These are phyloP conservation scores for Entomortierella lignicola DNA, from an alignment of 192 early-diverging fungal species.

Conservation along the genomic window DNA sequence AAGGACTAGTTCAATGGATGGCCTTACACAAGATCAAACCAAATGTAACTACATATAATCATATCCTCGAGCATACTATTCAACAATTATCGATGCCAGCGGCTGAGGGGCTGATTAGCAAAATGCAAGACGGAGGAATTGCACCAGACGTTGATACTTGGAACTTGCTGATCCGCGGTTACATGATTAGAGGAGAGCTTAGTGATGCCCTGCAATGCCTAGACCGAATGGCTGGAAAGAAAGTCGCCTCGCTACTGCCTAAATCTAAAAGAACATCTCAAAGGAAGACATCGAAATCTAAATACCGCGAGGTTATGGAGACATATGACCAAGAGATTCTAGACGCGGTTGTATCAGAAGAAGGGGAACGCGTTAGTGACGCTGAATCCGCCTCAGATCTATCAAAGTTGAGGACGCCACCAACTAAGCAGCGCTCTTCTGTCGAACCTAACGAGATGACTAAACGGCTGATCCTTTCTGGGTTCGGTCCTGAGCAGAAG, in stretches of 20 bases:
- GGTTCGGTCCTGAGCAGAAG: conserved; percentile 38
- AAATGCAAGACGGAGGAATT: conserved; percentile 29
- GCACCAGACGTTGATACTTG: conserved; percentile 28
- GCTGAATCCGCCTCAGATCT: background rate
- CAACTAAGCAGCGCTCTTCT: no score
- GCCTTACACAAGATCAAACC: conserved; percentile 33
- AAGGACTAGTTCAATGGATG: conserved; percentile 38
- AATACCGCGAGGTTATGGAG: conserved; percentile 28
- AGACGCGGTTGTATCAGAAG: conserved; percentile 16
- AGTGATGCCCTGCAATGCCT: conserved; percentile 22
- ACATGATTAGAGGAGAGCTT: conserved; percentile 34
- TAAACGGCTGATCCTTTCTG: conserved; percentile 25
- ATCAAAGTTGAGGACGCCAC: background rate
- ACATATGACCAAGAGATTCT: conserved; percentile 33
- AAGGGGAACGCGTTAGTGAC: background rate
- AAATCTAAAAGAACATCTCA: background rate
- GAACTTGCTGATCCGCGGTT: conserved; percentile 40
- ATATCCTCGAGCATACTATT: conserved; percentile 37
- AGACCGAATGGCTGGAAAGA: conserved; percentile 28
- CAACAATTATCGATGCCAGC: conserved; percentile 25
- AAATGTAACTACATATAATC: conserved; percentile 36
- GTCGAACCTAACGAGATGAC: conserved; percentile 30
- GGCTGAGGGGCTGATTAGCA: conserved; percentile 24
- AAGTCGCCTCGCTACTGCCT: background rate
- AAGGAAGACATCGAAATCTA: background rate